Evolutionary conservation across 2,329 filamentous ascomycete species (phyloP).

Genomic region (Periconia digitata): DNA sequence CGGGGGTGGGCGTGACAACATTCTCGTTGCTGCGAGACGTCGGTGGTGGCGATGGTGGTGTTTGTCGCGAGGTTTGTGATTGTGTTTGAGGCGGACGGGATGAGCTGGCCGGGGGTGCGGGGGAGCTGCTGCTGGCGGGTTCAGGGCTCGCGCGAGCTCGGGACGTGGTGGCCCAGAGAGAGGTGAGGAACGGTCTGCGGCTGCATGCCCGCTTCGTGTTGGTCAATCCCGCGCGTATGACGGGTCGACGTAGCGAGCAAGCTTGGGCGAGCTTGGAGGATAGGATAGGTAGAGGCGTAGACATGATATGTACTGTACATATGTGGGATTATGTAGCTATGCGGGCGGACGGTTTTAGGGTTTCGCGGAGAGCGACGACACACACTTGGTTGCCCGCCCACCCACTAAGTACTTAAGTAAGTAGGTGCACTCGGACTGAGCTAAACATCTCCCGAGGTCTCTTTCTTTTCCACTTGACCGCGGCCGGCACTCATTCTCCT

Average conservation of each 20-base stretch:
- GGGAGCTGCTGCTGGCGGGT: constrained; percentile 2
- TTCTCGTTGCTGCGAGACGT: too few relatives aligned
- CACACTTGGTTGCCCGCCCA: background rate
- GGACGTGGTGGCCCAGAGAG: constrained; percentile 1
- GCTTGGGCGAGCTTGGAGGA: constrained; percentile 19
- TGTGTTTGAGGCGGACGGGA: too few relatives aligned
- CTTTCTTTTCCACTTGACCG: constrained; percentile 2
- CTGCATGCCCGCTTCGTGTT: background rate
- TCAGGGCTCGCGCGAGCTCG: constrained; percentile 4
- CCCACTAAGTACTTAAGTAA: constrained; percentile 13
- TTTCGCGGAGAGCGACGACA: too few relatives aligned
- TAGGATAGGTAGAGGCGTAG: constrained; percentile 22
- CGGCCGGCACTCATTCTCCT: constrained; percentile 13
- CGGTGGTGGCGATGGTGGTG: too few relatives aligned
- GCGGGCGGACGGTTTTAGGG: too few relatives aligned
- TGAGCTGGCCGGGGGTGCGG: constrained; percentile 1
- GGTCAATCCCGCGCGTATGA: background rate
- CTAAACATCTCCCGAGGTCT: constrained; percentile 13
- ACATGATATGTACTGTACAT: constrained; percentile 27
- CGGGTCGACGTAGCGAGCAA: constrained; percentile 7
- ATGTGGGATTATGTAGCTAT: too few relatives aligned
- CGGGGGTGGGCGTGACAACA: constrained; percentile 4
- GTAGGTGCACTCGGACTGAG: background rate
- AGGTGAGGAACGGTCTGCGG: constrained; percentile 2
- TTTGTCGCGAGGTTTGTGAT: too few relatives aligned